Conservation (phyloP, 139 green algal genomes). For the Auxenochlorella protothecoides region DNA sequence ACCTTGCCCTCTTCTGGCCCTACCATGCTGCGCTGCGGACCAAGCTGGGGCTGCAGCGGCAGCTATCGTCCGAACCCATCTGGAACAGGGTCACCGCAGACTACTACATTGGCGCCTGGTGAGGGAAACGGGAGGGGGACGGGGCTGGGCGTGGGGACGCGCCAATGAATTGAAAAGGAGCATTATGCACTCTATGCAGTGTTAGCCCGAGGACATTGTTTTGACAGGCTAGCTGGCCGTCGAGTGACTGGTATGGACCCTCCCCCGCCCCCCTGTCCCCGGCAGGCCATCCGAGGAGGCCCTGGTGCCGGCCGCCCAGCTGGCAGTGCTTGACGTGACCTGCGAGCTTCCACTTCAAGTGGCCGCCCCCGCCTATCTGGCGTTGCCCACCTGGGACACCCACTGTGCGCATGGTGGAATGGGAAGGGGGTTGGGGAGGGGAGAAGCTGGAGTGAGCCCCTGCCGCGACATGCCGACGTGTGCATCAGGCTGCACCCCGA, state of each 20-base stretch:
- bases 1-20: slow-evolving; percentile 30
- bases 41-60: slow-evolving; percentile 38
- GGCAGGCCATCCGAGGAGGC: slow-evolving; percentile 3
- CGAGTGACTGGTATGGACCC: no score
- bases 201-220: no score
- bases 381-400: slow-evolving; percentile 43
- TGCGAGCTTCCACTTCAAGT: slow-evolving; percentile 52
- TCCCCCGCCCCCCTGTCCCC: neutral
- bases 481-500: no score
- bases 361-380: slow-evolving; percentile 33
- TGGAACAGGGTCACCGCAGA: slow-evolving; percentile 22
- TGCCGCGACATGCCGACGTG: no score
- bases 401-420: slow-evolving; percentile 16
- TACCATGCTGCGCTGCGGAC: slow-evolving; percentile 42
- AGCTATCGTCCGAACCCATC: slow-evolving; percentile 22
- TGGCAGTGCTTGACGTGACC: slow-evolving; percentile 49
- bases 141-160: no score
- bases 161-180: no score
- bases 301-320: slow-evolving; percentile 23
- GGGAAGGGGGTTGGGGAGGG: no score
- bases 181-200: no score
- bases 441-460: no score
- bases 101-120: slow-evolving; percentile 33
- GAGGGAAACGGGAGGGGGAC: no score
- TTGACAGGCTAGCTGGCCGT: no score